A percentile compares a stretch with the other conserved stretches of the same genome.
Evolutionary conservation across 176 grass and related monocot genomes (phyloP).

Genomic region (Olyra latifolia): DNA sequence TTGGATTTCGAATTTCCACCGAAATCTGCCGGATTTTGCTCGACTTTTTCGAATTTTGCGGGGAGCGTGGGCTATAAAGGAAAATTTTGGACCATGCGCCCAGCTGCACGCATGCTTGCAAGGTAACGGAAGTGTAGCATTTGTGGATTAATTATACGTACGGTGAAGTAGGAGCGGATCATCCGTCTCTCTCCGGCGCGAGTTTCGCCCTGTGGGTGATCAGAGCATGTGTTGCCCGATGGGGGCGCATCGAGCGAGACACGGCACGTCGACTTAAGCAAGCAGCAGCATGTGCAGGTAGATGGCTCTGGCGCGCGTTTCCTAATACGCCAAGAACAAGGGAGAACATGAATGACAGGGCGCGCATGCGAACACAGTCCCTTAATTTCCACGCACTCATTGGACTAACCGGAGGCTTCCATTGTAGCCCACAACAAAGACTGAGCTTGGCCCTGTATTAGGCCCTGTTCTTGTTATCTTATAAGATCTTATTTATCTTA

Average conservation of each 20-base stretch:
- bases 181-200: not conserved
- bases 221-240: too few species aligned
- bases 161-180: not conserved
- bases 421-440: not conserved
- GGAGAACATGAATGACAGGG: not conserved
- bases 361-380: not conserved
- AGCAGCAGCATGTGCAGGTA: not conserved
- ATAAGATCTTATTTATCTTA: too few species aligned
- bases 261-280: not conserved
- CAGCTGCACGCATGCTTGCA: too few species aligned
- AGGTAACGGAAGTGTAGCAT: too few species aligned
- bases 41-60: too few species aligned
- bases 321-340: not conserved
- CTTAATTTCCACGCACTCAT: not conserved
- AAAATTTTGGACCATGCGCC: too few species aligned
- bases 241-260: not conserved
- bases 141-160: too few species aligned
- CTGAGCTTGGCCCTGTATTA: not conserved
- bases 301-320: not conserved
- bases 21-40: too few species aligned
- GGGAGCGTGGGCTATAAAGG: too few species aligned
- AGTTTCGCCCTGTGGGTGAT: not conserved
- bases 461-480: too few species aligned
- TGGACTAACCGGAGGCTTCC: not conserved
- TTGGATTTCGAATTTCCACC: too few species aligned